Base-by-base conservation (phyloP, 2,329 filamentous ascomycete species). In the Colletotrichum magnum region DNA sequence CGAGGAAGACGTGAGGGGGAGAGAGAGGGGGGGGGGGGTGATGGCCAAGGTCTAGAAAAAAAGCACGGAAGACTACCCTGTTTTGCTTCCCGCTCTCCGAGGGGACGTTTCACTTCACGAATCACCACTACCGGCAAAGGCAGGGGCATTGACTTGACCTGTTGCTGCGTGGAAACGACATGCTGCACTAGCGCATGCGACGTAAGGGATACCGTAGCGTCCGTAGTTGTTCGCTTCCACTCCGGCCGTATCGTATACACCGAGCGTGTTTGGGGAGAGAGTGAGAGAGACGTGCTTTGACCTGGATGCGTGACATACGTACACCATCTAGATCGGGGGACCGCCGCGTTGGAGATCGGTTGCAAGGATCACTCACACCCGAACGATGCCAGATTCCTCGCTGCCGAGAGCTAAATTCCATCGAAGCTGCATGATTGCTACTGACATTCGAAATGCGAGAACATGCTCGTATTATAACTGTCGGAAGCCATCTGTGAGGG, bases 41-140 rank as follows among this genome's bases (percentile, higher is more conserved):
- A 43, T 18, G 57, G 18, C 24, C 36, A 16, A 21, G 39, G 21
- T 24, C 21, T 24, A 24, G 21, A 24, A 28, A 57, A 32, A 43
- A 21, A 56, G 61, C 50, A 59, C 53, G 59, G 50, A 41, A 62
- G 39, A 7, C 59, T 54, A 54, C 62, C 66, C 36, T 60, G 61
- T 59, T 32, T 9, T 59, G 61, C 48, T 64, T 58, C 45, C 64
- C 47, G 52, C 52, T 39, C 36, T 36, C 58, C 47, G 47, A 36
- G 32, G 39, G 47, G 54, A 36, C 24, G 62, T 69, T 69, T 67
- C 67, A 67, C 32, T 36, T 36, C 32, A 36, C 32, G 32, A 36
- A 36, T 36, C 32, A 36, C 57, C 48, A 16, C 50, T 47, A 32
- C 48, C 36, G 36, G 41, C 48, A 36, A 18, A 24, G 21, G 21